A percentile compares a stretch with the other conserved stretches of the same genome.
phyloP scores from a whole-genome alignment of 305 asterid genomes.

The Solanum hybrid region DNA sequence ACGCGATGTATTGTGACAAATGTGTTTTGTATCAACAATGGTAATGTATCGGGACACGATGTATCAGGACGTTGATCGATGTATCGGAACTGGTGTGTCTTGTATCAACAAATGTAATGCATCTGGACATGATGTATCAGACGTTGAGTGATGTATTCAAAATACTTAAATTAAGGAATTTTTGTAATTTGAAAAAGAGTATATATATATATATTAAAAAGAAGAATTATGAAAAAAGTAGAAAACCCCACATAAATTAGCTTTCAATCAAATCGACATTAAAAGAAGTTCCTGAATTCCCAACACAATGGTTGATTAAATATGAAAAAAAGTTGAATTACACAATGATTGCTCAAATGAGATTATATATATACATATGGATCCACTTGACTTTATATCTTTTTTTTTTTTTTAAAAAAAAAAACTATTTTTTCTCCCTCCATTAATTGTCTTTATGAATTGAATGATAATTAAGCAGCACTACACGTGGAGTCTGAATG shows the following conservation, averaged over 20 bases:
- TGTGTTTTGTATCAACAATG: neutral
- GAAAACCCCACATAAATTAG: neutral
- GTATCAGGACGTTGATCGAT: neutral
- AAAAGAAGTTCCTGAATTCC: neutral
- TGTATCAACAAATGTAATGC: no score
- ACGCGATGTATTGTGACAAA: neutral
- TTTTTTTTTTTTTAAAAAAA: neutral
- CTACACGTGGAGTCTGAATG: slow-evolving; percentile 57
- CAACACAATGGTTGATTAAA: slow-evolving; percentile 5
- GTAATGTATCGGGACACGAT: rapidly evolving
- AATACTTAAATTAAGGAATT: no score
- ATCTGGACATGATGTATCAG: no score
- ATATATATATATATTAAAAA: neutral
- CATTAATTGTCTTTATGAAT: slow-evolving; percentile 6
- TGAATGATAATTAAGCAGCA: slow-evolving; percentile 26
- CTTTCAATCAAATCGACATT: neutral
- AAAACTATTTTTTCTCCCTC: slow-evolving; percentile 3
- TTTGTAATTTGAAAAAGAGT: no score
- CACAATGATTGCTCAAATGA: slow-evolving; percentile 24
- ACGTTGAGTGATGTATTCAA: no score
- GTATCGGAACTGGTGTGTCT: no score
- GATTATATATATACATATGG: neutral
- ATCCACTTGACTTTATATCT: slow-evolving; percentile 11
- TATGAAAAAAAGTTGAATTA: slow-evolving; percentile 10
- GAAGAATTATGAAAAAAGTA: neutral